Conservation (phyloP, 345 rosid species). For the Triadica sebifera region DNA sequence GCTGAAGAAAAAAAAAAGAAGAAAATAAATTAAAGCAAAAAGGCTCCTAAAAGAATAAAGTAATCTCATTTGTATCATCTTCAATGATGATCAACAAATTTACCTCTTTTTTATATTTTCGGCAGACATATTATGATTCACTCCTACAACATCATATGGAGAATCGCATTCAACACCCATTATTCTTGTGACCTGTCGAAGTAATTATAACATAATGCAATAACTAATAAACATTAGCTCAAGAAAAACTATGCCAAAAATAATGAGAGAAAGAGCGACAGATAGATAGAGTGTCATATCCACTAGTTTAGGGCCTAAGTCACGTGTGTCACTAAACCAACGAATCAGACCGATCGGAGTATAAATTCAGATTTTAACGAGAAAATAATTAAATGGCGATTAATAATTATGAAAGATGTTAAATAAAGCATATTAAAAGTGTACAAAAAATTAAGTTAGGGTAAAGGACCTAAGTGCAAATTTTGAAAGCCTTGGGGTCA, state of each 20-base stretch:
- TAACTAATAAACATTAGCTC: not conserved
- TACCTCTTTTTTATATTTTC: slow-evolving; percentile 89
- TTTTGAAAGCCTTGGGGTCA: too few species aligned
- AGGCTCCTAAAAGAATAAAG: not conserved
- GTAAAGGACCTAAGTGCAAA: too few species aligned
- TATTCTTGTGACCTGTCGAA: slow-evolving; percentile 71
- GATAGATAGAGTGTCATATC: not conserved
- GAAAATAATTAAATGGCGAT: too few species aligned
- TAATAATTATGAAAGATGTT: too few species aligned
- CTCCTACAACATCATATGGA: slow-evolving; percentile 81
- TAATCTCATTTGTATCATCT: not conserved
- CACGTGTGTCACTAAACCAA: too few species aligned
- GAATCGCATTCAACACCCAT: slow-evolving; percentile 69
- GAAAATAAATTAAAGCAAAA: not conserved
- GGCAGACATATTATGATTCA: slow-evolving; percentile 59
- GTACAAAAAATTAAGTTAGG: too few species aligned
- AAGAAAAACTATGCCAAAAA: not conserved
- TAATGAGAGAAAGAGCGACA: not conserved
- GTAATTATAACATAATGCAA: slow-evolving; percentile 3
- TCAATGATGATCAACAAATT: slow-evolving; percentile 16
- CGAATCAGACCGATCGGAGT: too few species aligned
- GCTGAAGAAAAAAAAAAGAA: not conserved
- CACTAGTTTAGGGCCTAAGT: too few species aligned
- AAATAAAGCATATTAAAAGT: too few species aligned
- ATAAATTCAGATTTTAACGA: too few species aligned